These are phyloP conservation scores for Coemansia nantahalensis DNA, from an alignment of 192 early-diverging fungal species.

Conservation along the genomic window DNA sequence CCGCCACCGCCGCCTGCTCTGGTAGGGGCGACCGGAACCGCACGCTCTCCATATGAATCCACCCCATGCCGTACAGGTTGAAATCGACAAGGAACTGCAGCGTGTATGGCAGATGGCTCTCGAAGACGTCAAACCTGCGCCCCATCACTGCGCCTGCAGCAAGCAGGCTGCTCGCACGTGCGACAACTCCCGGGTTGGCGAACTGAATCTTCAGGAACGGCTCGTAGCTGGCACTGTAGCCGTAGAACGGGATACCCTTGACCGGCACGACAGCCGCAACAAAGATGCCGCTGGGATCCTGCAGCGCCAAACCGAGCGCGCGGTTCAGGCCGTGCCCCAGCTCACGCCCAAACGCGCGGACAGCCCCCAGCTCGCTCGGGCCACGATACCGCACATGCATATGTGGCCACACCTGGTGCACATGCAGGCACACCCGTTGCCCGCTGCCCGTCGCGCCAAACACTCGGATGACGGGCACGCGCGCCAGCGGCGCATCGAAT, in stretches of 20 bases:
- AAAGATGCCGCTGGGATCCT: slow-evolving; percentile 16
- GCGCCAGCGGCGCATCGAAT: slow-evolving; percentile 21
- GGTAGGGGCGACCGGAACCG: slow-evolving; percentile 44
- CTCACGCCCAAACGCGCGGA: slow-evolving; percentile 27
- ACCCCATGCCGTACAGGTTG: slow-evolving; percentile 86
- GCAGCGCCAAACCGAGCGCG: slow-evolving; percentile 56
- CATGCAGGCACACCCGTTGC: slow-evolving; percentile 77
- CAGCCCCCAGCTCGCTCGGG: slow-evolving; percentile 6
- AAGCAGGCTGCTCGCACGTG: slow-evolving; percentile 64
- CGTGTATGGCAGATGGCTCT: slow-evolving; percentile 77
- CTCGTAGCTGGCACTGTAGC: slow-evolving; percentile 66
- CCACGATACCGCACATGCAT: slow-evolving; percentile 71
- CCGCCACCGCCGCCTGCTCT: not conserved
- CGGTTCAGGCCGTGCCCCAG: slow-evolving; percentile 63
- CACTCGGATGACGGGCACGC: slow-evolving; percentile 67
- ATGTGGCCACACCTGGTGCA: slow-evolving; percentile 83
- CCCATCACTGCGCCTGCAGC: slow-evolving; percentile 72
- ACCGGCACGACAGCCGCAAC: slow-evolving; percentile 70
- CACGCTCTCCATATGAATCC: slow-evolving; percentile 56
- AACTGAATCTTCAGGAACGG: slow-evolving; percentile 78
- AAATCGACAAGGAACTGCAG: slow-evolving; percentile 87
- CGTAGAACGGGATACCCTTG: slow-evolving; percentile 86
- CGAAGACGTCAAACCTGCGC: slow-evolving; percentile 66
- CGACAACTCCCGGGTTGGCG: slow-evolving; percentile 59
- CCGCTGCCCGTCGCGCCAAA: slow-evolving; percentile 70